A percentile compares a stretch with the other conserved stretches of the same genome.
Evolutionary conservation across 148 eudicot genomes (phyloP).

Genomic region (Diospyros kaki): DNA sequence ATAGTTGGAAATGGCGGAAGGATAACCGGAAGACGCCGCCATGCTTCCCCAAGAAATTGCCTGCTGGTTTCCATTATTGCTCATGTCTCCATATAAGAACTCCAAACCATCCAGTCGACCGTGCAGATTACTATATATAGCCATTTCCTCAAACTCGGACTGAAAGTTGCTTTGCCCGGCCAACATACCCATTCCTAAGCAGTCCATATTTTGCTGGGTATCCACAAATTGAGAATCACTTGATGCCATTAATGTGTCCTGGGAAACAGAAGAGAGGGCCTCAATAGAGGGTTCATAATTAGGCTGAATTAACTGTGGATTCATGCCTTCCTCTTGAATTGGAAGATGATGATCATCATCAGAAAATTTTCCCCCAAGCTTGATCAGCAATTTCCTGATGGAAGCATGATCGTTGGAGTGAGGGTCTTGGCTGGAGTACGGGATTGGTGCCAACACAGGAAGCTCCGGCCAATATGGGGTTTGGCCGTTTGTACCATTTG

Average conservation of each 20-base stretch:
- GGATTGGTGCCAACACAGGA: conserved; percentile 21
- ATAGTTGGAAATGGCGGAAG: conserved; percentile 23
- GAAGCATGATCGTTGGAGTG: conserved; percentile 45
- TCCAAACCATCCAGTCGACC: conserved; percentile 39
- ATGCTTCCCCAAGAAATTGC: conserved; percentile 13
- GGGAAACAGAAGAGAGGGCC: conserved; percentile 10
- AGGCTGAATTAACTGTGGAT: too few species aligned
- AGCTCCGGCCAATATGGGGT: conserved; percentile 25
- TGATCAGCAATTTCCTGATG: conserved; percentile 50
- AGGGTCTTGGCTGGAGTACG: conserved; percentile 28
- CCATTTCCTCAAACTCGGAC: conserved; percentile 33
- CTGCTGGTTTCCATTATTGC: conserved; percentile 8
- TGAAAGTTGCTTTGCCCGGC: conserved; percentile 30
- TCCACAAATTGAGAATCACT: conserved; percentile 1
- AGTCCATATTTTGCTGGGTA: neutral
- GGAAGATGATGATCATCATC: conserved; percentile 9
- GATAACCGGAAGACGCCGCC: conserved; percentile 35
- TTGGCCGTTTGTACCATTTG: conserved; percentile 11
- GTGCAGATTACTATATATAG: conserved; percentile 37
- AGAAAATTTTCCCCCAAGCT: conserved; percentile 52
- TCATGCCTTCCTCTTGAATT: neutral
- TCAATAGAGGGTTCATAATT: conserved; percentile 5
- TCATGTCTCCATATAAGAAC: conserved; percentile 40
- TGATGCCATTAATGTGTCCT: neutral
- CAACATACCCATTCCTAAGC: neutral